Conservation (phyloP, 805 yeast species). For the Suhomyces prunicola region DNA sequence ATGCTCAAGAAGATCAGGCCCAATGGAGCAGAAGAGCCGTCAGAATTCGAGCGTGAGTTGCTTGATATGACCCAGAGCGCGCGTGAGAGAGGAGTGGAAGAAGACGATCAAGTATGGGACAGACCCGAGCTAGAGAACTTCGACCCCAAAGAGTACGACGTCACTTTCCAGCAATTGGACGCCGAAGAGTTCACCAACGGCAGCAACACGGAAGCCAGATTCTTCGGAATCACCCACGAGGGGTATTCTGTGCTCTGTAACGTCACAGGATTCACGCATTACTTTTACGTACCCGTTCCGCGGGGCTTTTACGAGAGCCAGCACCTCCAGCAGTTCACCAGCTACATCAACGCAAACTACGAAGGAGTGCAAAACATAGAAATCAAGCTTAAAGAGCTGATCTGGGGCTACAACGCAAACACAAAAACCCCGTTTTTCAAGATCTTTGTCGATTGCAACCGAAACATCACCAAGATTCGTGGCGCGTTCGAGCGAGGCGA, state of each 20-base stretch:
- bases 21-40: slow-evolving; percentile 33
- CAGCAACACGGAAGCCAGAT: slow-evolving; percentile 64
- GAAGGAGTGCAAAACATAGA: slow-evolving; percentile 65
- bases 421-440: slow-evolving; percentile 75
- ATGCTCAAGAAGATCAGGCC: slow-evolving; percentile 32
- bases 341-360: slow-evolving; percentile 46
- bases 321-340: slow-evolving; percentile 43
- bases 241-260: slow-evolving; percentile 90
- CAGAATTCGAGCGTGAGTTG: slow-evolving; percentile 41
- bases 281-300: slow-evolving; percentile 90
- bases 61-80: slow-evolving; percentile 33
- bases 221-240: slow-evolving; percentile 87
- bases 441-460: slow-evolving; percentile 63
- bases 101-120: slow-evolving; percentile 43
- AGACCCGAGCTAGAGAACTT: slow-evolving; percentile 61
- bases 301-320: slow-evolving; percentile 62
- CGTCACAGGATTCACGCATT: slow-evolving; percentile 85
- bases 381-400: slow-evolving; percentile 69
- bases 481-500: slow-evolving; percentile 83
- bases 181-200: slow-evolving; percentile 77
- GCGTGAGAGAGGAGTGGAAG: slow-evolving; percentile 19
- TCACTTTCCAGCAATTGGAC: slow-evolving; percentile 87
- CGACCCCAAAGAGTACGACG: slow-evolving; percentile 47
- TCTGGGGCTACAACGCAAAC: slow-evolving; percentile 91
- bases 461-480: slow-evolving; percentile 64